These are phyloP conservation scores for Polygonum maritimum DNA, from an alignment of 148 eudicot species.

Conservation along the genomic window DNA sequence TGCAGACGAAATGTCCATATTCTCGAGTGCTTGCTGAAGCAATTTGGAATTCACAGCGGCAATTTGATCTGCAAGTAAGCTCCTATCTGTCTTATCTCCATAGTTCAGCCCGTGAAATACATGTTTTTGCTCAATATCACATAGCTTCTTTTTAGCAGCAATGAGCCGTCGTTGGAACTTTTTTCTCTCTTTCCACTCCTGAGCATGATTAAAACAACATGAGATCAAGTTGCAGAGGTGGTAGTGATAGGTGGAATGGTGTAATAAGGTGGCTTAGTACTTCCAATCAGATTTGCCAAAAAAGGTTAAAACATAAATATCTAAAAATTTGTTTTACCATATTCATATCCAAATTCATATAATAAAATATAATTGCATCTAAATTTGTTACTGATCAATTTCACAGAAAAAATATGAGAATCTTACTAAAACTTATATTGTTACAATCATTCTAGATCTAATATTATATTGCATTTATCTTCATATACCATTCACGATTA, in stretches of 20 bases:
- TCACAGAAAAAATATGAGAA: too few relatives aligned
- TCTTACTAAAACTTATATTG: too few relatives aligned
- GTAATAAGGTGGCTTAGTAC: not conserved
- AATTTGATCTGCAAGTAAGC: constrained; percentile 67
- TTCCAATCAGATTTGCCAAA: not conserved
- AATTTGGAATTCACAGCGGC: constrained; percentile 53
- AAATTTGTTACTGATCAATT: too few relatives aligned
- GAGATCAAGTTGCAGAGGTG: not conserved
- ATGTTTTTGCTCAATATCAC: constrained; percentile 80
- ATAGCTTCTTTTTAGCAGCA: constrained; percentile 88
- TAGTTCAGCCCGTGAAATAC: constrained; percentile 71
- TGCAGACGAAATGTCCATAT: constrained; percentile 25
- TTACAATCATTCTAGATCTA: too few relatives aligned
- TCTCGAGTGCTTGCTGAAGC: constrained; percentile 63
- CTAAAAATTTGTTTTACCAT: not conserved
- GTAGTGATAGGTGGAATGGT: not conserved
- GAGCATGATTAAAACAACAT: constrained; percentile 1
- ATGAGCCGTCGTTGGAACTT: constrained; percentile 65
- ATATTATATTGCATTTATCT: too few relatives aligned
- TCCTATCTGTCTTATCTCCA: constrained; percentile 58
- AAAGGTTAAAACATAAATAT: not conserved
- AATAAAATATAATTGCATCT: too few relatives aligned
- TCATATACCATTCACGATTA: too few relatives aligned
- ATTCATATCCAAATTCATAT: too few relatives aligned
- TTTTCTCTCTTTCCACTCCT: constrained; percentile 97